Conservation (phyloP, 2,329 filamentous ascomycete genomes). For the Capronia epimyces region DNA sequence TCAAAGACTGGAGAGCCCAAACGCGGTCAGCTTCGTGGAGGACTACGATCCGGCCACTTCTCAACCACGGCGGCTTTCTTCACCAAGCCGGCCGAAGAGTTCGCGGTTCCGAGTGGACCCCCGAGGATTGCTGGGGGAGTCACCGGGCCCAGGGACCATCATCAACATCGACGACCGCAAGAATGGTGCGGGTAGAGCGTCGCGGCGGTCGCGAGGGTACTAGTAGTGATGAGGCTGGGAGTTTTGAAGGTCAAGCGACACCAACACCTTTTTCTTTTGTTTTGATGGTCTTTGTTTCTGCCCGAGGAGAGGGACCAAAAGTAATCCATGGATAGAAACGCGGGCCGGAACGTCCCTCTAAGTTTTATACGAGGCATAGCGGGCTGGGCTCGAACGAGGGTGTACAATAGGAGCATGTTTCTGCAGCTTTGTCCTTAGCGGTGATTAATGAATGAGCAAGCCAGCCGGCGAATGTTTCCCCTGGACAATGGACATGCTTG, state of each 20-base stretch:
- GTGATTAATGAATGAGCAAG: too few species aligned
- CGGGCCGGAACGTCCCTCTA: too few species aligned
- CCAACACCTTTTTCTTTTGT: too few species aligned
- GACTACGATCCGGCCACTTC: slow-evolving; percentile 1
- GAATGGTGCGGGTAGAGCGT: background rate
- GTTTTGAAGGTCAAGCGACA: background rate
- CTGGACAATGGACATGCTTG: too few species aligned
- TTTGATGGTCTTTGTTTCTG: too few species aligned
- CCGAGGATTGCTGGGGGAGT: slow-evolving; percentile 19
- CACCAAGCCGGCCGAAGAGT: slow-evolving; percentile 14
- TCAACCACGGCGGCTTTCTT: slow-evolving; percentile 5
- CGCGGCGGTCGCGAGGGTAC: background rate
- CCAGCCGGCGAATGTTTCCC: too few species aligned
- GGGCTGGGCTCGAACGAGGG: too few species aligned
- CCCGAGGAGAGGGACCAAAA: too few species aligned
- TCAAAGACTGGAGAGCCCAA: background rate
- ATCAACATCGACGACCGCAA: slow-evolving; percentile 19
- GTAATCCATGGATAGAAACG: too few species aligned
- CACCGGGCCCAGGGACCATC: slow-evolving; percentile 22
- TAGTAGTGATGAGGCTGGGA: background rate
- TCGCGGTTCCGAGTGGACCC: slow-evolving; percentile 20
- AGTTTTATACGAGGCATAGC: too few species aligned
- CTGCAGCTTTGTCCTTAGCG: too few species aligned
- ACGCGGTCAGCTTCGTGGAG: slow-evolving; percentile 1
- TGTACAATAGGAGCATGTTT: too few species aligned